Conservation (phyloP, 2,329 filamentous ascomycete genomes). For the Aureobasidium sp. region DNA sequence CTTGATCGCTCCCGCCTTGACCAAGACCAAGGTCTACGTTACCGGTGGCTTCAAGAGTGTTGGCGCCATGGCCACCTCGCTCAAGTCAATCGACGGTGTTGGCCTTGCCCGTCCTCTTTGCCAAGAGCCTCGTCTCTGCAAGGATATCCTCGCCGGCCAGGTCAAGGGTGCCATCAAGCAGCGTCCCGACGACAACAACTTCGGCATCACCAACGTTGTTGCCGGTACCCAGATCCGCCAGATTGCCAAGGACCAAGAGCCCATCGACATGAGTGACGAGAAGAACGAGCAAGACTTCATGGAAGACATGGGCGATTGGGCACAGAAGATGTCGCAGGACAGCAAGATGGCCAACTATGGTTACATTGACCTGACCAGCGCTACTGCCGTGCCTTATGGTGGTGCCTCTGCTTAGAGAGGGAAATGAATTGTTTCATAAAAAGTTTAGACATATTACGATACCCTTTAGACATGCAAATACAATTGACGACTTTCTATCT, state of each 20-base stretch:
- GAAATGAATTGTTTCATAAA: not conserved
- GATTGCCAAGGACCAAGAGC: constrained; percentile 44
- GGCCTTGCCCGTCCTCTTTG: constrained; percentile 47
- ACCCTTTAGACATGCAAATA: constrained; percentile 6
- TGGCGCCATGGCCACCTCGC: constrained; percentile 49
- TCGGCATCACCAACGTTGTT: constrained; percentile 38
- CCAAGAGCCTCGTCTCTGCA: constrained; percentile 42
- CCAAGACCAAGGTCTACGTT: constrained; percentile 48
- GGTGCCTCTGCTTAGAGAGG: constrained; percentile 10
- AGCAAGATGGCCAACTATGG: constrained; percentile 34
- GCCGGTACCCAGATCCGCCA: constrained; percentile 45
- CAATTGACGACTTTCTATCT: not conserved
- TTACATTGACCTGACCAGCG: constrained; percentile 36
- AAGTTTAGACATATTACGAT: constrained; percentile 4
- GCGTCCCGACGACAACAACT: constrained; percentile 42
- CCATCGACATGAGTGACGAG: constrained; percentile 42
- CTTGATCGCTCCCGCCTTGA: constrained; percentile 38
- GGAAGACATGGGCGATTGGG: constrained; percentile 41
- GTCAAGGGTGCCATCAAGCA: constrained; percentile 41
- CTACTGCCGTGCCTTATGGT: constrained; percentile 31
- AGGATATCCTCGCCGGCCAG: constrained; percentile 38
- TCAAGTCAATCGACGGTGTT: constrained; percentile 50
- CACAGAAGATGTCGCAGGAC: constrained; percentile 32
- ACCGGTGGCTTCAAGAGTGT: constrained; percentile 50
- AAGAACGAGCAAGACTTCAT: constrained; percentile 40